These are phyloP conservation scores for Mycena venus DNA, from an alignment of 768 basidiomycete genomes.

Conservation along the genomic window DNA sequence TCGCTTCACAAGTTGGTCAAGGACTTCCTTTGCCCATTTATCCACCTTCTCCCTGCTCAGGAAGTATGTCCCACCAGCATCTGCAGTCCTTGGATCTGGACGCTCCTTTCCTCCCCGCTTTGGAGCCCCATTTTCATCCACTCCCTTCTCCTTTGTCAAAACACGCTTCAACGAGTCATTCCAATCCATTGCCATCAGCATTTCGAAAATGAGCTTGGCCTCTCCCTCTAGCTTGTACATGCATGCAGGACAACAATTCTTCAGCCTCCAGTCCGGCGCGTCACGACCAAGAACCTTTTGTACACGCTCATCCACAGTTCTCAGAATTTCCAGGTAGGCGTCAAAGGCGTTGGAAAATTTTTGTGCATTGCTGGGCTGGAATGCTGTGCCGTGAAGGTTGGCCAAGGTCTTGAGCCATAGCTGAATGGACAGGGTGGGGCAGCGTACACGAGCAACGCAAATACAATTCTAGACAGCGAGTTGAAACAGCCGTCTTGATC, in stretches of 20 bases:
- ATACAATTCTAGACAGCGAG: background rate
- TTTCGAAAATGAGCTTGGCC: constrained; percentile 5
- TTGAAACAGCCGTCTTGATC: background rate
- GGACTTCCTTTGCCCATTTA: background rate
- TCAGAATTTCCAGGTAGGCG: background rate
- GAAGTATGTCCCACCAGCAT: background rate
- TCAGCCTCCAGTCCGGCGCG: constrained; percentile 37
- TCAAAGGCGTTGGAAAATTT: background rate
- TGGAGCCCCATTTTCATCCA: background rate
- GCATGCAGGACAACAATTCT: constrained; percentile 42
- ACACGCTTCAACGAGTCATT: background rate
- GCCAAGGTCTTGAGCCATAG: background rate
- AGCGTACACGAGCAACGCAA: background rate
- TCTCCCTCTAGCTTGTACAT: constrained; percentile 39
- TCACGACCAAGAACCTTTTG: constrained; percentile 28
- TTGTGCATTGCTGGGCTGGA: background rate
- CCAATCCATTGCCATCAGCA: constrained; percentile 20
- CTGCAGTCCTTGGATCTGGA: background rate
- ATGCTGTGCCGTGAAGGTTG: background rate
- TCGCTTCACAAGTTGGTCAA: background rate
- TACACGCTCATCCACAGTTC: background rate
- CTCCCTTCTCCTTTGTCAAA: background rate
- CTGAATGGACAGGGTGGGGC: background rate
- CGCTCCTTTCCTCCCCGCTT: background rate
- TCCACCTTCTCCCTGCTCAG: background rate